Percentiles rank a stretch among this genome's conserved stretches.
Conservation (phyloP, 225 moss, liverwort and hornwort species). For the Thuidium tamariscinum region DNA sequence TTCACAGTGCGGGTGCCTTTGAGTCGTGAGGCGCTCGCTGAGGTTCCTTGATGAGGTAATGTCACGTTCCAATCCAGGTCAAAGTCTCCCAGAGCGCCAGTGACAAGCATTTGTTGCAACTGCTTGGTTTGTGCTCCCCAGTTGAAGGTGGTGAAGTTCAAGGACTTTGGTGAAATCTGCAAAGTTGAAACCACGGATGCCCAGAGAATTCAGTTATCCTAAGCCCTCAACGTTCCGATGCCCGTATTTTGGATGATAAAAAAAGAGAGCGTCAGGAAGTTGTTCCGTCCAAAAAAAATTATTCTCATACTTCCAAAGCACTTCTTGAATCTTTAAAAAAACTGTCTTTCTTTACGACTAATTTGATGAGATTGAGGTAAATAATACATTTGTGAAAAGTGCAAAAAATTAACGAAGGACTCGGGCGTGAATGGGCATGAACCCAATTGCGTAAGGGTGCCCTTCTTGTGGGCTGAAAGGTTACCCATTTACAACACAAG, state of each 20-base stretch:
- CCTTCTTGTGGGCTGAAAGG: background rate
- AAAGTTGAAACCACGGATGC: background rate
- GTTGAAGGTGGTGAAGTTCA: conserved; percentile 73
- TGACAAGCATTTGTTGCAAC: conserved; percentile 69
- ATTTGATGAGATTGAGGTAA: background rate
- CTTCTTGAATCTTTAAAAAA: background rate
- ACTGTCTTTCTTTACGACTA: background rate
- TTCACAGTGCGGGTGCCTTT: conserved; percentile 26
- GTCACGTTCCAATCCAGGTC: conserved; percentile 61
- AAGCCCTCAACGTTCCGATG: background rate
- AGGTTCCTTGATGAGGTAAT: background rate
- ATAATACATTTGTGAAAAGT: background rate
- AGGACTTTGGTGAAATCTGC: conserved; percentile 65
- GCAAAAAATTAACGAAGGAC: background rate
- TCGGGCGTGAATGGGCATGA: too few relatives aligned
- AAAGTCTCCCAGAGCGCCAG: conserved; percentile 53
- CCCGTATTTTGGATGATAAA: background rate
- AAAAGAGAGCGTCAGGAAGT: background rate
- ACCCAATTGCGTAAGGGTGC: background rate
- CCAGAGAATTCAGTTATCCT: background rate
- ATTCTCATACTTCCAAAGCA: background rate
- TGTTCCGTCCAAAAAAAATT: background rate
- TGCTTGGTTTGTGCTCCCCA: conserved; percentile 74
- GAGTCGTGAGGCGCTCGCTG: background rate
- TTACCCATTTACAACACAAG: background rate